Evolutionary conservation across 768 basidiomycete species (phyloP), one percentile per base, ranked within the genome.

Genomic region (Cyathus striatus): DNA sequence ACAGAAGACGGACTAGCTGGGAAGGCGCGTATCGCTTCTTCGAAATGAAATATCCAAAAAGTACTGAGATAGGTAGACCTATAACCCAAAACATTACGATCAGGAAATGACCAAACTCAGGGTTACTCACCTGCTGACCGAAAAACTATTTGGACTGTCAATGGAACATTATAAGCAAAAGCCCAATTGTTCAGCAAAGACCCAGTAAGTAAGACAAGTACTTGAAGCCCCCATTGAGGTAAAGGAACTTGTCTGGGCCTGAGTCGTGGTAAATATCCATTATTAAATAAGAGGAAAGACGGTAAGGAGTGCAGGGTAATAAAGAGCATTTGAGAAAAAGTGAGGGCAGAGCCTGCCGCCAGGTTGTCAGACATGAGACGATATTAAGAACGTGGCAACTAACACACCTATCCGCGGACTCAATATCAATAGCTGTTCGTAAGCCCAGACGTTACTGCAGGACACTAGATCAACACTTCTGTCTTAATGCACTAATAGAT

Each of bases 301-400:
- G 86, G 82, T 6, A 90, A 61, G 7, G 78, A 78, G 42, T 83
- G 83, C 7, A 74, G 23, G 5, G 86, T 73, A 41, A 91, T 83
- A 63, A 89, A 91, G 25, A 81, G 52, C 77, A 90, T 86, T 62
- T 93, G 90, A 10, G 79, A 79, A 64, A 91, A 88, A 3, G 90
- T 91, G 35, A 93, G 73, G 23, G 88, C 83, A 7, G 88, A 83
- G 17, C 87, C 88, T 87, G n/a, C n/a, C n/a, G n/a, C n/a, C n/a
- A n/a, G n/a, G n/a, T n/a, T n/a, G n/a, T n/a, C n/a, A n/a, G n/a
- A n/a, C n/a, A n/a, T n/a, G n/a, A n/a, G n/a, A n/a, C n/a, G n/a
- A n/a, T n/a, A n/a, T n/a, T n/a, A n/a, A n/a, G n/a, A n/a, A n/a
- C n/a, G n/a, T n/a, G n/a, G n/a, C n/a, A n/a, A n/a, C 30, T 33